These are phyloP conservation scores for Wickerhamomyces alni DNA, from an alignment of 805 yeast genomes.

Conservation along the genomic window DNA sequence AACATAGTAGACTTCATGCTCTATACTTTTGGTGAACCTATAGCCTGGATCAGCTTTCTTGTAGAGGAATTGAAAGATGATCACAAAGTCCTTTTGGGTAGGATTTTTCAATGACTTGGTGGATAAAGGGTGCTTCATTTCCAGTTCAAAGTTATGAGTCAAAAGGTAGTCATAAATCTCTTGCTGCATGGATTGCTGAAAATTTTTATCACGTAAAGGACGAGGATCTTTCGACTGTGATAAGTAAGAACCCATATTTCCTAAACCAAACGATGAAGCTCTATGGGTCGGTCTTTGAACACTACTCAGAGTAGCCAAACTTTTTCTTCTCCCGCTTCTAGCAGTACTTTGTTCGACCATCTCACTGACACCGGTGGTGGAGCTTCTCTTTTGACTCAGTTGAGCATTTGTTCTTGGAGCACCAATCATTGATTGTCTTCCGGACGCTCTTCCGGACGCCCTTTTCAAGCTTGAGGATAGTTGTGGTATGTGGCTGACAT, in stretches of 20 bases:
- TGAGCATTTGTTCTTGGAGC: constrained; percentile 20
- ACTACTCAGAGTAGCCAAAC: constrained; percentile 11
- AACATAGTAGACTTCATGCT: constrained; percentile 65
- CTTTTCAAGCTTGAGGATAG: constrained; percentile 19
- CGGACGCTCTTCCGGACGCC: constrained; percentile 16
- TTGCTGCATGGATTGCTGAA: constrained; percentile 58
- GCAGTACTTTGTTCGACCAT: constrained; percentile 22
- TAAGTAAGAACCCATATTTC: constrained; percentile 7
- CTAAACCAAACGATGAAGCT: constrained; percentile 21
- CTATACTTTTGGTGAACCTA: constrained; percentile 60
- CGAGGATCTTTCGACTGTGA: constrained; percentile 52
- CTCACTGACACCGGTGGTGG: constrained; percentile 20
- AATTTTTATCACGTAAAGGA: constrained; percentile 69
- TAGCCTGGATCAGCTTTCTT: constrained; percentile 75
- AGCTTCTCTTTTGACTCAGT: constrained; percentile 15
- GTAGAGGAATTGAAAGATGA: constrained; percentile 77
- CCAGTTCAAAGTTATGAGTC: constrained; percentile 63
- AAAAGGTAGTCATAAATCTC: constrained; percentile 62
- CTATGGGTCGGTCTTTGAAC: constrained; percentile 12
- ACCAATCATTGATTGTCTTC: constrained; percentile 26
- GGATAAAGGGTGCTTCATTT: constrained; percentile 64
- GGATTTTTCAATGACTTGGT: constrained; percentile 64
- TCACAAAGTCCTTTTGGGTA: constrained; percentile 79
- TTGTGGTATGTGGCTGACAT: constrained; percentile 22
- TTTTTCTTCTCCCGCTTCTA: constrained; percentile 19